Conservation (phyloP, 2,329 filamentous ascomycete genomes). For the Paecilomyces dactylethromorphus region DNA sequence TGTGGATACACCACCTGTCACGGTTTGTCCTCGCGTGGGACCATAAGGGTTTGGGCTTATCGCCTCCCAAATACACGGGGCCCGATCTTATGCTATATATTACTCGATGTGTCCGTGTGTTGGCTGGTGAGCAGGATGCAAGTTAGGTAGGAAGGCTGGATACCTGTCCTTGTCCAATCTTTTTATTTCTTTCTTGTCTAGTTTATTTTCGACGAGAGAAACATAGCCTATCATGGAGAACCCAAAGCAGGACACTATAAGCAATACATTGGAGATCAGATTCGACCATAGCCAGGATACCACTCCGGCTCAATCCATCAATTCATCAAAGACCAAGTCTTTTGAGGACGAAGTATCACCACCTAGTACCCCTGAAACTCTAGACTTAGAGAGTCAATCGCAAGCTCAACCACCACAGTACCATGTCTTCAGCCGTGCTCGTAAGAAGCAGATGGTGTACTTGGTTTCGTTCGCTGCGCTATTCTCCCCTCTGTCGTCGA, state of each 20-base stretch:
- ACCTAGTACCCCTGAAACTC: not conserved
- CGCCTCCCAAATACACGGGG: not conserved
- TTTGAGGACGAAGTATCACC: not conserved
- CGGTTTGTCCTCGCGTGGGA: not conserved
- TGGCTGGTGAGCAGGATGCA: not conserved
- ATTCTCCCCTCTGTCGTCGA: conserved; percentile 39
- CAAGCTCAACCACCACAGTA: not conserved
- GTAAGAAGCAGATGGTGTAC: conserved; percentile 31
- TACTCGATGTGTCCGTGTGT: not conserved
- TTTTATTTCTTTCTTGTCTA: not conserved
- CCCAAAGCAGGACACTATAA: not conserved
- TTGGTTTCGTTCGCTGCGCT: conserved; percentile 34
- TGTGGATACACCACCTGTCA: not conserved
- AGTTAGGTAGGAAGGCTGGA: not conserved
- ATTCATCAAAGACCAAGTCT: not conserved
- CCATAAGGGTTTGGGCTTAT: not conserved
- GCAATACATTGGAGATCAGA: not conserved
- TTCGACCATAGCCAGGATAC: not conserved
- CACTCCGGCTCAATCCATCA: not conserved
- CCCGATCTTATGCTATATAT: not conserved
- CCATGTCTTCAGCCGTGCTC: not conserved
- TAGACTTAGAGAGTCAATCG: not conserved
- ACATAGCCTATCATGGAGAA: not conserved
- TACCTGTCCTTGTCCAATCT: not conserved
- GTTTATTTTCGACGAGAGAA: not conserved